Base-by-base conservation (phyloP, 2,329 filamentous ascomycete genomes). In the Verruconis gallopava region DNA sequence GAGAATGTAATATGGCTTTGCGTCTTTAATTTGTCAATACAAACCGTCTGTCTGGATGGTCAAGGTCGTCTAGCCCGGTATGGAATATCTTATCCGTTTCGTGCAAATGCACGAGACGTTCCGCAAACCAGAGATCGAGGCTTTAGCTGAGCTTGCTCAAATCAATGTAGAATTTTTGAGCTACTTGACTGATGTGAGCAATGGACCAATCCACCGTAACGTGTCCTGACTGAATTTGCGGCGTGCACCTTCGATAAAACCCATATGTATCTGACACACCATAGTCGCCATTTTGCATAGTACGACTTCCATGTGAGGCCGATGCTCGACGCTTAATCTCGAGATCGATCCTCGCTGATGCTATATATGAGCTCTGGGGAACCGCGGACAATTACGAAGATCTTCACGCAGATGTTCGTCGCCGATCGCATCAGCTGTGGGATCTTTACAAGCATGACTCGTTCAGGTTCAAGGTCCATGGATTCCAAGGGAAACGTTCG, bases 51-150 rank as follows among this genome's bases (percentile, higher is more conserved):
- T n/a, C n/a, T n/a, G n/a, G n/a, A n/a, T n/a, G n/a, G n/a, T n/a
- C n/a, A n/a, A n/a, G n/a, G n/a, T n/a, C n/a, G n/a, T 30, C 25
- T 30, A 11, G 25, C 17, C 37, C 22, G 42, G n/a, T 14, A 73
- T 73, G 76, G 76, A 93, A 47, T 96, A 84, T 55, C 72, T 98
- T 46, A 78, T 98, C 49, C 83, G 89, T 52, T 86, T 96, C 57
- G 81, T 80, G 35, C 91, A 96, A 61, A 70, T 74, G 45, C 88
- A 96, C 59, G 85, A 95, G 65, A 81, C 76, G n/a, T 98, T 98
- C 58, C 81, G 89, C 30, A 69, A 77, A 43, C 76, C 88, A 3
- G 91, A 98, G 61, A 73, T 94, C 12, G 67, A 89, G 54, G 79
- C 91, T 18, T 67, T 98, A 15, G 86, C 85, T 3, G 65, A 75